phyloP scores from a whole-genome alignment of 352 stramenopile species.

The Phytophthora nicotianae region DNA sequence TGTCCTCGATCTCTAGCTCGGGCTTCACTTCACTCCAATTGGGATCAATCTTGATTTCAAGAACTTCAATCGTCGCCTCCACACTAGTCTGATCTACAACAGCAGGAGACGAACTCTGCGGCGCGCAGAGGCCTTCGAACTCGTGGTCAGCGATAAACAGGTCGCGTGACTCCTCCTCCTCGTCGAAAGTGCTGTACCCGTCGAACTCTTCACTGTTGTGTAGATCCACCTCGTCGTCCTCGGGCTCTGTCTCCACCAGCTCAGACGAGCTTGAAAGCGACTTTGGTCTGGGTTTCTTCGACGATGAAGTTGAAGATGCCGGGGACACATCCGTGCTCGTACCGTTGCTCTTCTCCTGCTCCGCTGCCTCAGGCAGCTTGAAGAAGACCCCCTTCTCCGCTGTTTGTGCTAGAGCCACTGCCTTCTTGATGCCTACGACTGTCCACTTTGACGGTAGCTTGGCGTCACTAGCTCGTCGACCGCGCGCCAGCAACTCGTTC shows the following conservation, averaged over 20 bases:
- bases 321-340: constrained; percentile 2
- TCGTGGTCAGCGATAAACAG: constrained; percentile 25
- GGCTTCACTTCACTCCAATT: constrained; percentile 3
- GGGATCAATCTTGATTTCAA: constrained; percentile 9
- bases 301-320: constrained; percentile 4
- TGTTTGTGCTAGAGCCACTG: constrained; percentile 13
- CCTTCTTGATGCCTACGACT: constrained; percentile 23
- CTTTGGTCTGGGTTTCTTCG: constrained; percentile 25
- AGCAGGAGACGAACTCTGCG: constrained; percentile 7
- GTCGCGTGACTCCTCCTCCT: constrained; percentile 26
- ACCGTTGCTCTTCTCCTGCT: constrained; percentile 10
- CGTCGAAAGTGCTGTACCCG: constrained; percentile 43
- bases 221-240: constrained; percentile 45
- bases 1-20: constrained; percentile 19
- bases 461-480: constrained; percentile 15
- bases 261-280: constrained; percentile 40
- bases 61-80: constrained; percentile 5
- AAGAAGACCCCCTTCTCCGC: constrained; percentile 15
- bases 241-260: constrained; percentile 47
- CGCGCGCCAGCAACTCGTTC: constrained; percentile 25
- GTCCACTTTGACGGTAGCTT: constrained; percentile 27
- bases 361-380: constrained; percentile 8
- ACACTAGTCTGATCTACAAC: neutral
- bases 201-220: constrained; percentile 37
- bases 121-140: constrained; percentile 17